Base-by-base conservation (phyloP, 306 rosid species). In the Medicago lupulina region DNA sequence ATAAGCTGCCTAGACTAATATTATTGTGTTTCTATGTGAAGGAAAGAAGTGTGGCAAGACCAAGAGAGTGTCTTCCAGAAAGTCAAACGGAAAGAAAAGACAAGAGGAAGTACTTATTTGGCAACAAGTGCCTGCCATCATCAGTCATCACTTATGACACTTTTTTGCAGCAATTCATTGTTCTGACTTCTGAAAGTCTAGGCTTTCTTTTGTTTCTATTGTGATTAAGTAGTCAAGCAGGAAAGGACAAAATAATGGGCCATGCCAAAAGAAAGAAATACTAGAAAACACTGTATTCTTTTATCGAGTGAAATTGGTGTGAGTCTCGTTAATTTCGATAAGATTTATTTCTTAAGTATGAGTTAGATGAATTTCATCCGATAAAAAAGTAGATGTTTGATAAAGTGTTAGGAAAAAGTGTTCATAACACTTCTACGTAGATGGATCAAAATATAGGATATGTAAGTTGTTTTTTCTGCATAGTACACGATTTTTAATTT, bases 141-240 rank as follows among this genome's bases (percentile, higher is more conserved):
- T 71, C 70, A 76, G 69, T 68, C 55, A 73, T 69, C 43, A 38
- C 41, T 46, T 41, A 77, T 77, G 68, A 25, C 80, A 51, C 80
- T 36, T 64, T 49, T 58, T 67, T 58, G 74, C 34, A 65, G 80
- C 49, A 73, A 77, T 77, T 81, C 78, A 62, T 77, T 77, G 85
- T 81, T 69, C 75, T 76, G 58, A 46, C 81, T 81, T 69, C 75
- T 76, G 58, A 46, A 46, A 70, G 64, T 49, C 63, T n/a, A 44
- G 51, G 5, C 67, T 68, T 68, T 61, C 82, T 53, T 15, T 61
- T 60, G 80, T 70, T 69, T 53, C 73, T 17, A 51, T 69, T 71
- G 57, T 49, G 53, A 60, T 57, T 25, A 13, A 58, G 39, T 16
- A 50, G 61, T 70, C 18, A 61, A 14, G 8, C 18, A 51, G 7